A percentile compares a stretch with the other conserved stretches of the same genome.
These are phyloP conservation scores for Ophiostoma quercus DNA, from an alignment of 2,329 filamentous ascomycete genomes.

Conservation along the genomic window DNA sequence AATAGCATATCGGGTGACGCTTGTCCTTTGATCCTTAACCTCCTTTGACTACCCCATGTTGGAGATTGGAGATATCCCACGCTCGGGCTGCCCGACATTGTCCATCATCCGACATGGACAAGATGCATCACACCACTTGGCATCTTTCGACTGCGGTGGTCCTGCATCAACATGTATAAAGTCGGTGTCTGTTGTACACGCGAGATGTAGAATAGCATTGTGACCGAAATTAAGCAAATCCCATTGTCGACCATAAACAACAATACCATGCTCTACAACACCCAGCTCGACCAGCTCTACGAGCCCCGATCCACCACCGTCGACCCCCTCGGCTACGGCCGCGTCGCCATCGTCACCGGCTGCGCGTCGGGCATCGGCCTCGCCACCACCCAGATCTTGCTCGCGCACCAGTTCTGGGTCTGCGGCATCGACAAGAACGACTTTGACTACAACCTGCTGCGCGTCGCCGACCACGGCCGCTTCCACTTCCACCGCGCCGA, in stretches of 20 bases:
- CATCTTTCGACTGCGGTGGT: background rate
- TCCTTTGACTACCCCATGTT: background rate
- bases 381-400: constrained; percentile 41
- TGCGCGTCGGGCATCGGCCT: constrained; percentile 45
- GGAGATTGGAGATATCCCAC: background rate
- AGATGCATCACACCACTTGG: background rate
- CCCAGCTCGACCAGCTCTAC: constrained; percentile 30
- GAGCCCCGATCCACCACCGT: constrained; percentile 26
- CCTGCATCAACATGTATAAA: background rate
- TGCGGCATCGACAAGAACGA: constrained; percentile 28
- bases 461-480: constrained; percentile 34
- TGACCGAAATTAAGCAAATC: too few species aligned
- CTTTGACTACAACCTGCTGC: constrained; percentile 33
- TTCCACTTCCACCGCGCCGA: constrained; percentile 37
- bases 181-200: background rate
- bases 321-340: constrained; percentile 33
- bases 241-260: too few species aligned
- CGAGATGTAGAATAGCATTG: background rate
- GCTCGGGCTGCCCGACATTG: background rate
- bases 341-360: constrained; percentile 45
- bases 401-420: constrained; percentile 33
- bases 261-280: constrained; percentile 31
- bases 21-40: too few species aligned
- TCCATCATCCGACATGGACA: background rate
- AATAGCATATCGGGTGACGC: background rate